Conservation (phyloP, 2,329 filamentous ascomycete species). For the Rutstroemia sydowiana region DNA sequence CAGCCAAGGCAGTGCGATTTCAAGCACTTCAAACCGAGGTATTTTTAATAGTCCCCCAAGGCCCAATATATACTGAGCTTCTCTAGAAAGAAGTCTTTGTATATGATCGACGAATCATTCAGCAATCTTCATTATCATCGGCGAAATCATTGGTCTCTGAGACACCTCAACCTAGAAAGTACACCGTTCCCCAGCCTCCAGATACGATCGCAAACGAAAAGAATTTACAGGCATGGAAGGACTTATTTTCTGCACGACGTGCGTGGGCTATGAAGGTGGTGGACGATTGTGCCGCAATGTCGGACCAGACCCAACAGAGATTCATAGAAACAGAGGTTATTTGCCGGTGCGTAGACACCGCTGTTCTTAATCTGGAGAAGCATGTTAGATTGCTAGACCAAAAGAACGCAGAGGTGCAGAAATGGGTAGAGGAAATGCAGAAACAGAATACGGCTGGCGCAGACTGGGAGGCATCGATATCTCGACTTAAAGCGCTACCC, state of each 20-base stretch:
- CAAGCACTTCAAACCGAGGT: constrained; percentile 78
- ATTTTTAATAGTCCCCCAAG: constrained; percentile 23
- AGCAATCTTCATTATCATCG: constrained; percentile 43
- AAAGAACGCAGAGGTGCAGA: constrained; percentile 62
- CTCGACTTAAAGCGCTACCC: constrained; percentile 55
- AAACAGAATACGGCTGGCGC: constrained; percentile 60
- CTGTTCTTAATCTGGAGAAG: constrained; percentile 74
- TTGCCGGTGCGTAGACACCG: constrained; percentile 72
- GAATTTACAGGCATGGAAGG: constrained; percentile 80
- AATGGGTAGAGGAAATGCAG: constrained; percentile 61
- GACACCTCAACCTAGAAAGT: constrained; percentile 45
- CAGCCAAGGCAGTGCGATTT: constrained; percentile 45
- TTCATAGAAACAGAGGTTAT: constrained; percentile 71
- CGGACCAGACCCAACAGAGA: constrained; percentile 53
- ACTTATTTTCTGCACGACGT: constrained; percentile 72
- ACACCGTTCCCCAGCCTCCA: constrained; percentile 60
- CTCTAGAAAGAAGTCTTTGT: constrained; percentile 78
- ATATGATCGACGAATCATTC: constrained; percentile 74
- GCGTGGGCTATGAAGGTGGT: constrained; percentile 70
- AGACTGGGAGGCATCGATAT: constrained; percentile 62
- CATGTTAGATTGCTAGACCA: constrained; percentile 66
- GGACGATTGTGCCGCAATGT: constrained; percentile 61
- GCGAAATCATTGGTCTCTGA: constrained; percentile 41
- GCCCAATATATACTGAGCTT: constrained; percentile 15
- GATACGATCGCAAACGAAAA: constrained; percentile 75